Evolutionary conservation across 169 alveolate species (phyloP).

Genomic region (Cryptosporidium sp.): DNA sequence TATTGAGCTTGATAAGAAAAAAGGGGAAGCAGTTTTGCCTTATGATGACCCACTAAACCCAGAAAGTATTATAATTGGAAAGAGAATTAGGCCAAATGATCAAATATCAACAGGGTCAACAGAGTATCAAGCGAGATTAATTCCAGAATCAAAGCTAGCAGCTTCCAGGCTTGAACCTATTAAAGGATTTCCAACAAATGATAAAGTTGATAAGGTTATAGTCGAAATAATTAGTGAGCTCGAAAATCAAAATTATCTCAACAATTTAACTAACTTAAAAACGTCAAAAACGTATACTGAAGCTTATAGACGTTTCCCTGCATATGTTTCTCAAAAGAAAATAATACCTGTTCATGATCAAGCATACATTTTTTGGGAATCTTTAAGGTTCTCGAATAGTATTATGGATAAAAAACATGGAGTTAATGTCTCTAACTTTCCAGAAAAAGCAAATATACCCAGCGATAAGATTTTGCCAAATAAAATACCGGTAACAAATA

Average conservation of each 20-base stretch:
- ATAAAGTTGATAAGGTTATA: neutral
- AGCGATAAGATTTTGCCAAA: constrained; percentile 25
- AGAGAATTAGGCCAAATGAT: constrained; percentile 49
- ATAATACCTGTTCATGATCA: constrained; percentile 26
- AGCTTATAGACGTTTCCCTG: constrained; percentile 53
- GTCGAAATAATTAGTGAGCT: neutral
- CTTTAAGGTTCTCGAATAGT: constrained; percentile 25
- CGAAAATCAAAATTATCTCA: neutral
- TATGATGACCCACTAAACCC: constrained; percentile 11
- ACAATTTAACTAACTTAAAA: constrained; percentile 6
- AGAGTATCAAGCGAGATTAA: neutral
- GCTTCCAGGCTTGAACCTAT: neutral
- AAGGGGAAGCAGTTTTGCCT: neutral
- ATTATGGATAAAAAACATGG: constrained; percentile 28
- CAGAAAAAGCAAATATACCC: constrained; percentile 35
- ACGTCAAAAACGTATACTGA: neutral
- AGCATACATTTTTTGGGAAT: constrained; percentile 64
- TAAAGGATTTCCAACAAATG: constrained; percentile 19
- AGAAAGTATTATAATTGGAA: constrained; percentile 46
- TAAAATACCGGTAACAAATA: constrained; percentile 39
- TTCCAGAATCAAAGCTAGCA: constrained; percentile 9
- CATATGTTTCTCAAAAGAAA: constrained; percentile 73
- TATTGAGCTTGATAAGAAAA: neutral
- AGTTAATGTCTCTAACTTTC: constrained; percentile 33
- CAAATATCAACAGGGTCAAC: constrained; percentile 31